phyloP scores from a whole-genome alignment of 768 basidiomycete genomes.

The Lactifluus volemus region DNA sequence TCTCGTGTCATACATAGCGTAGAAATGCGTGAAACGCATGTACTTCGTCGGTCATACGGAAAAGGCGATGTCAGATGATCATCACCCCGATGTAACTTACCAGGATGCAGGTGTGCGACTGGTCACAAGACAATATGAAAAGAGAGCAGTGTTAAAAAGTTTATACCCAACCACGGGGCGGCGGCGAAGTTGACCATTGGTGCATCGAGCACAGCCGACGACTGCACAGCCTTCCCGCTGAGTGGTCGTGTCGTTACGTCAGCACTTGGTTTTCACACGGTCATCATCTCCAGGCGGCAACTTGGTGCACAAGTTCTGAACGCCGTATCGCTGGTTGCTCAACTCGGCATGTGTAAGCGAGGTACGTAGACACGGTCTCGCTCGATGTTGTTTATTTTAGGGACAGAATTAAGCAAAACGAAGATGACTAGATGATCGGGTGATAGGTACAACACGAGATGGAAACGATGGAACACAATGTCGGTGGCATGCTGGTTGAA shows the following conservation, averaged over 20 bases:
- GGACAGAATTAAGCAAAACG: not conserved
- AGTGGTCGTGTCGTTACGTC: not conserved
- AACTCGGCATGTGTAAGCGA: not conserved
- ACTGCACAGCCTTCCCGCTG: not conserved
- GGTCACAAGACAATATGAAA: not conserved
- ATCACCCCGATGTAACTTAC: no score
- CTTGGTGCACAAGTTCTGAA: no score
- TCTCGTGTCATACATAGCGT: not conserved
- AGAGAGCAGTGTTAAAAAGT: not conserved
- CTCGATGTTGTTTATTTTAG: not conserved
- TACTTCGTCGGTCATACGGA: not conserved
- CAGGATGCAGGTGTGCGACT: no score
- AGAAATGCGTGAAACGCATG: not conserved
- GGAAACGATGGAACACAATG: not conserved
- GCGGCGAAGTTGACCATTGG: not conserved
- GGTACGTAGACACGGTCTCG: not conserved
- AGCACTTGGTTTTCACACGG: not conserved
- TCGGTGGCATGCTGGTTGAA: not conserved
- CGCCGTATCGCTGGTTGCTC: not conserved
- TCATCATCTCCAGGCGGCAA: no score
- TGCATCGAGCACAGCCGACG: not conserved
- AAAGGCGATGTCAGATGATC: not conserved
- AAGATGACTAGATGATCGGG: not conserved
- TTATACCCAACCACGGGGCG: not conserved
- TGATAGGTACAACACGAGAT: constrained; percentile 11